A percentile compares a stretch with the other conserved stretches of the same genome.
Evolutionary conservation across 495 filamentous ascomycete species (phyloP).

Genomic region (Collariella sp.): DNA sequence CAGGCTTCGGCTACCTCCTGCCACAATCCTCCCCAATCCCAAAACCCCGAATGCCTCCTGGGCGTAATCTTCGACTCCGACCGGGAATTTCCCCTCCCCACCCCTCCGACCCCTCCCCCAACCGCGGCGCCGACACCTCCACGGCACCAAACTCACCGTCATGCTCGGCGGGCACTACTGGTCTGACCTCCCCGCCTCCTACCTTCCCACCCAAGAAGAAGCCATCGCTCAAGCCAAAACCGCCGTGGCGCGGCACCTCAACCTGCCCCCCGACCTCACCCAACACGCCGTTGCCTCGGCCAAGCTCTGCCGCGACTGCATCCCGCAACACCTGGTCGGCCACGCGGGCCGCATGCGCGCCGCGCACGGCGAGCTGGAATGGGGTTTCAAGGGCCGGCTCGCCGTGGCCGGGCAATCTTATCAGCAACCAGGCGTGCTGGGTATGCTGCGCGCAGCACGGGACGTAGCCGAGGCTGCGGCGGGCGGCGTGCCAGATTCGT

Average conservation of each 20-base stretch:
- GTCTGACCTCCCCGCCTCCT: slow-evolving; percentile 47
- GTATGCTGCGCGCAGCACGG: slow-evolving; percentile 32
- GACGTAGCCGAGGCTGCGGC: slow-evolving; percentile 23
- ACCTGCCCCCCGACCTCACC: slow-evolving; percentile 43
- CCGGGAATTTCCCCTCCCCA: slow-evolving; percentile 33
- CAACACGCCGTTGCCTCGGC: slow-evolving; percentile 48
- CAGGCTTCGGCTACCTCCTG: slow-evolving; percentile 88
- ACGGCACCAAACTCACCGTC: slow-evolving; percentile 82
- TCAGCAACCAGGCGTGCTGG: slow-evolving; percentile 33
- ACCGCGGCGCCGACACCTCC: slow-evolving; percentile 42
- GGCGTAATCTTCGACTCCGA: slow-evolving; percentile 89
- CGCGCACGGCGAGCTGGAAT: slow-evolving; percentile 47
- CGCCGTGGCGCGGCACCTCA: slow-evolving; percentile 64
- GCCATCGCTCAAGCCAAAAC: slow-evolving; percentile 58
- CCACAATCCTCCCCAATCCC: slow-evolving; percentile 53
- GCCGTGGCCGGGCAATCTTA: slow-evolving; percentile 77
- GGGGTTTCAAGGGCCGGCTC: slow-evolving; percentile 53
- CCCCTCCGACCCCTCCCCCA: slow-evolving; percentile 9
- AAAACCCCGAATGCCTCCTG: slow-evolving; percentile 77
- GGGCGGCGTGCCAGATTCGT: background rate
- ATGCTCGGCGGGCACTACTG: slow-evolving; percentile 96
- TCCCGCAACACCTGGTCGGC: slow-evolving; percentile 81
- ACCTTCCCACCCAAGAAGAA: slow-evolving; percentile 51
- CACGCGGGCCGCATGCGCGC: slow-evolving; percentile 56
- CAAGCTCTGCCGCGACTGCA: slow-evolving; percentile 64